Conservation (phyloP, 1,284 basidiomycete species). For the Puccinia polysora region DNA sequence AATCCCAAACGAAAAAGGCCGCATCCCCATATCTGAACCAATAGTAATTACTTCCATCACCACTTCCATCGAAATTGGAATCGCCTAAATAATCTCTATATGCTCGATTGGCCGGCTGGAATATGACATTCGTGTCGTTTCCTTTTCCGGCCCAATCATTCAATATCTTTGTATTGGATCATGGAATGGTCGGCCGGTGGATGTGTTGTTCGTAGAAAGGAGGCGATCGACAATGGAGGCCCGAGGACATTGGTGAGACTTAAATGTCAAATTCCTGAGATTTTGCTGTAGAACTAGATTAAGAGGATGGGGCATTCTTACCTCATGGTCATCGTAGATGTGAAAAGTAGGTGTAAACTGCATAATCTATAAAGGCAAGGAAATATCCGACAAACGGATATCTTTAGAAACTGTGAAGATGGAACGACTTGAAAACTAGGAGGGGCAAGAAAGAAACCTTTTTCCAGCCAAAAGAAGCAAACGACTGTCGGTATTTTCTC, state of each 20-base stretch:
- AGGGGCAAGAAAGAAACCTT: conserved; percentile 63
- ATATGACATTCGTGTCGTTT: conserved; percentile 59
- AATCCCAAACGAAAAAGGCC: conserved; percentile 41
- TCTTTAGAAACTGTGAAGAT: neutral
- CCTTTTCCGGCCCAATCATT: conserved; percentile 64
- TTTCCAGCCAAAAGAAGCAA: conserved; percentile 63
- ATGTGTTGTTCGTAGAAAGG: neutral
- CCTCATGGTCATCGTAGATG: conserved; percentile 67
- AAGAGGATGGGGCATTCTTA: conserved; percentile 46
- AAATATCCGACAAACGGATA: conserved; percentile 22
- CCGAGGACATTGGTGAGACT: neutral
- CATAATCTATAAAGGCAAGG: conserved; percentile 21
- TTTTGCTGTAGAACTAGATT: conserved; percentile 23
- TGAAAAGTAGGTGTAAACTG: conserved; percentile 59
- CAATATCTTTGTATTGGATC: conserved; percentile 56
- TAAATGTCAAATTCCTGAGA: neutral
- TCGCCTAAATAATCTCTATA: conserved; percentile 31
- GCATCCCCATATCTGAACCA: conserved; percentile 43
- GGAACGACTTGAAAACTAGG: conserved; percentile 6
- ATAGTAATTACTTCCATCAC: conserved; percentile 46
- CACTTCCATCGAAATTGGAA: conserved; percentile 38
- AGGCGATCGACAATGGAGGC: neutral
- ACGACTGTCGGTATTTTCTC: conserved; percentile 64
- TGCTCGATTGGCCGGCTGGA: conserved; percentile 32
- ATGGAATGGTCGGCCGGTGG: neutral